Percentiles rank a stretch among this genome's conserved stretches.
Conservation (phyloP, 2,329 filamentous ascomycete genomes). For the Fusarium anthophilum region DNA sequence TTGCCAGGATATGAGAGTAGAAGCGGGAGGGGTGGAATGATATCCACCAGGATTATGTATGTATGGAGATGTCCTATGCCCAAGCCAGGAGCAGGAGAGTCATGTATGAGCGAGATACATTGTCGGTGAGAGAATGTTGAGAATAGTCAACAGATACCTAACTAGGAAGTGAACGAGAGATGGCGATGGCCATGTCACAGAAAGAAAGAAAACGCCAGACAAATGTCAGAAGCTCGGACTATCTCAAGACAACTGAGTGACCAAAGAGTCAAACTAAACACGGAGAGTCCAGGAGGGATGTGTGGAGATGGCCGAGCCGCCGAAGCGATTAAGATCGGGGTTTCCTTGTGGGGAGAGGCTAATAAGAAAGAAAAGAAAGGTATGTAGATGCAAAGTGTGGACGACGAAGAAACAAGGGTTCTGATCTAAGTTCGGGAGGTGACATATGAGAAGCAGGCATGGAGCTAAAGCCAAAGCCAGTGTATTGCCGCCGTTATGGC, state of each 20-base stretch:
- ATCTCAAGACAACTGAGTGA: constrained; percentile 21
- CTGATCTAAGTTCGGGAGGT: constrained; percentile 25
- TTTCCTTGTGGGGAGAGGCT: constrained; percentile 29
- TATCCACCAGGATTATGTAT: constrained; percentile 27
- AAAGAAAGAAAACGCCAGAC: not conserved
- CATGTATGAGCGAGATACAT: constrained; percentile 1
- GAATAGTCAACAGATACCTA: not conserved
- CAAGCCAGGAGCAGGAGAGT: not conserved
- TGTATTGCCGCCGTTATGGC: not conserved
- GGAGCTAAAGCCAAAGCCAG: not conserved
- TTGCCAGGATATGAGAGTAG: constrained; percentile 23
- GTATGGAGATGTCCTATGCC: constrained; percentile 19
- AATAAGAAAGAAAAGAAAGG: constrained; percentile 8
- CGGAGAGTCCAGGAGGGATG: constrained; percentile 3
- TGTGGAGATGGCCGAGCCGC: constrained; percentile 31
- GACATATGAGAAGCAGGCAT: constrained; percentile 12
- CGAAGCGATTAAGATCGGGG: constrained; percentile 27
- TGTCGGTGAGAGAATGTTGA: not conserved
- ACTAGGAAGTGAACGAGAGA: not conserved
- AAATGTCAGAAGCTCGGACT: constrained; percentile 18
- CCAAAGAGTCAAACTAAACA: constrained; percentile 6
- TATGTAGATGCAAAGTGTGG: constrained; percentile 24
- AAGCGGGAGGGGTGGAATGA: constrained; percentile 28
- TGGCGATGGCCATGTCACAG: constrained; percentile 15
- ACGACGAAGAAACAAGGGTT: constrained; percentile 33